Conservation (phyloP, 1,284 basidiomycete genomes). For the Cystobasidium pallidum region DNA sequence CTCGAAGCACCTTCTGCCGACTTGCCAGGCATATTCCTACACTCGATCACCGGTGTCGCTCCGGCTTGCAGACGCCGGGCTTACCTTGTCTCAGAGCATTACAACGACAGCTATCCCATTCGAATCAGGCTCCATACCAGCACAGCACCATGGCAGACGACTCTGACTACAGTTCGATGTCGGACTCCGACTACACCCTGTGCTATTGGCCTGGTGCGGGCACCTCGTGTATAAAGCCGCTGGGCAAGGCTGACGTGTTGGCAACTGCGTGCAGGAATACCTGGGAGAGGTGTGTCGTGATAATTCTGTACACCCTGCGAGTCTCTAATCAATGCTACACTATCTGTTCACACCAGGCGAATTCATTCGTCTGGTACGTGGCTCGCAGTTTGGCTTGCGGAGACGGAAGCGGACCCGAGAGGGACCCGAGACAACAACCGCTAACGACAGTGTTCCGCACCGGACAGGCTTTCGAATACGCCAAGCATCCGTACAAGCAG, state of each 20-base stretch:
- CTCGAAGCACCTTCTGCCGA: background rate
- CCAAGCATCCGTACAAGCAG: slow-evolving; percentile 36
- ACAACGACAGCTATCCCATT: background rate
- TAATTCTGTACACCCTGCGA: background rate
- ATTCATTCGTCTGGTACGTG: slow-evolving; percentile 39
- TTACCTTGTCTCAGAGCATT: background rate
- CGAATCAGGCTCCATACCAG: background rate
- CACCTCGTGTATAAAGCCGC: background rate
- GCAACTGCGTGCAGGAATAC: slow-evolving; percentile 17
- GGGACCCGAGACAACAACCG: too few relatives aligned
- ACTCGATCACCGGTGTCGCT: background rate
- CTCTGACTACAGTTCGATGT: background rate
- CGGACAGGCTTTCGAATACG: slow-evolving; percentile 40
- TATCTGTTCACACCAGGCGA: slow-evolving; percentile 12
- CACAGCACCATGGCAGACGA: background rate
- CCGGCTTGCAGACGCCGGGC: background rate
- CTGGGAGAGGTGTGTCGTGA: slow-evolving; percentile 34
- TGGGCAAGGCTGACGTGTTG: background rate
- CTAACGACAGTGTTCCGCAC: too few relatives aligned
- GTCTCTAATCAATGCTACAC: background rate
- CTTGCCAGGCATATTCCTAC: background rate
- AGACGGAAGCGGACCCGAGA: background rate
- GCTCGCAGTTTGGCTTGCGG: background rate
- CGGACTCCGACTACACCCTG: slow-evolving; percentile 23
- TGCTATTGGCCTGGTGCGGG: slow-evolving; percentile 36